phyloP scores from a whole-genome alignment of 2,329 filamentous ascomycete species.

The Cryphonectria naterciae region DNA sequence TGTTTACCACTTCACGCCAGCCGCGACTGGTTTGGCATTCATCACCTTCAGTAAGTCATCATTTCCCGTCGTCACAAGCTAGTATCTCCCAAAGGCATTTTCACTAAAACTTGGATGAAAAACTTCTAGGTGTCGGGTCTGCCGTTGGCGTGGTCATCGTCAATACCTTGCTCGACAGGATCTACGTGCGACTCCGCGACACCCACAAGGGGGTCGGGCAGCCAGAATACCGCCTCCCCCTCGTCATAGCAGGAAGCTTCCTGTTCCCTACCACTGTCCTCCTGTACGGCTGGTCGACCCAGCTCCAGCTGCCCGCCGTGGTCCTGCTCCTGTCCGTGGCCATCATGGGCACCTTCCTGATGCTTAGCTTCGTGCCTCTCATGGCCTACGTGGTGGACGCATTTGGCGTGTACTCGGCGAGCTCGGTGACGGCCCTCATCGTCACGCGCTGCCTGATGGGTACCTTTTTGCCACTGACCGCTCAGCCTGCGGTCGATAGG shows the following conservation, averaged over 20 bases:
- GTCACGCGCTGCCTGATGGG: conserved; percentile 59
- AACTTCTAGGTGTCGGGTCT: conserved; percentile 51
- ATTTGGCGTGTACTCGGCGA: conserved; percentile 59
- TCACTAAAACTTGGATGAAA: conserved; percentile 29
- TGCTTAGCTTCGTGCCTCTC: conserved; percentile 54
- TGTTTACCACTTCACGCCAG: conserved; percentile 54
- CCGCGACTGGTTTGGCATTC: conserved; percentile 57
- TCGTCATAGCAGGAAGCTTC: conserved; percentile 52
- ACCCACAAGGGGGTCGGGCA: conserved; percentile 44
- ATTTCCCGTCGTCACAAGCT: too few species aligned
- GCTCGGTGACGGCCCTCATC: conserved; percentile 60
- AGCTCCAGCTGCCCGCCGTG: conserved; percentile 46
- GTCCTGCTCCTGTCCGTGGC: conserved; percentile 49
- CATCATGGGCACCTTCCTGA: conserved; percentile 50
- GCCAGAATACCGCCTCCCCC: conserved; percentile 60
- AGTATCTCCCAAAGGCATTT: too few species aligned
- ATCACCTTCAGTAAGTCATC: conserved; percentile 53
- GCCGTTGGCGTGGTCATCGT: conserved; percentile 51
- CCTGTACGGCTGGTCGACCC: conserved; percentile 56
- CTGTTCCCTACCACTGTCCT: conserved; percentile 49
- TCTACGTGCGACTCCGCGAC: conserved; percentile 54
- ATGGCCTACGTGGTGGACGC: conserved; percentile 62
- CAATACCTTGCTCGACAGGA: conserved; percentile 55
- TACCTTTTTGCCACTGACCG: conserved; percentile 59
- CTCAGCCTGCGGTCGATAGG: conserved; percentile 49